Evolutionary conservation across 192 early-diverging fungal species (phyloP).

Genomic region (Gonapodya prolifera): DNA sequence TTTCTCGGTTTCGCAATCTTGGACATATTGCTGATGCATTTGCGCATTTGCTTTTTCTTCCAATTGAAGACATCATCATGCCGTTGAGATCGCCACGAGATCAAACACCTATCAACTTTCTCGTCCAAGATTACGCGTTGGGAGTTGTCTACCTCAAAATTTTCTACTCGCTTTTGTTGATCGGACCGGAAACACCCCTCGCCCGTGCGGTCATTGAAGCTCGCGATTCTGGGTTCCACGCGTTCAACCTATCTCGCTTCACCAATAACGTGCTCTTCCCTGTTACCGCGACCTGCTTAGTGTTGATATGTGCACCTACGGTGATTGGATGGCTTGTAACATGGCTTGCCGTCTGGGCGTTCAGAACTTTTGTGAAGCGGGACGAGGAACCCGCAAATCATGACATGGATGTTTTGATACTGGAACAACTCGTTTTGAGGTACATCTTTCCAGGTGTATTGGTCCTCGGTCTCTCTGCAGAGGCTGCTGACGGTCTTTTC

Average conservation of each 20-base stretch:
- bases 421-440: slow-evolving; percentile 13
- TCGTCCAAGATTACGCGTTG: slow-evolving; percentile 53
- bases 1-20: background rate
- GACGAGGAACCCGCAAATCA: background rate
- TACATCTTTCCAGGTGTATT: slow-evolving; percentile 12
- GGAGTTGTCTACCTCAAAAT: slow-evolving; percentile 62
- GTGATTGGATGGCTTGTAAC: background rate
- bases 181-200: slow-evolving; percentile 27
- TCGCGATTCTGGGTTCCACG: slow-evolving; percentile 10
- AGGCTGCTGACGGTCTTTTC: slow-evolving; percentile 13
- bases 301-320: background rate
- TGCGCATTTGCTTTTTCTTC: background rate
- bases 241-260: slow-evolving; percentile 13
- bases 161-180: slow-evolving; percentile 26
- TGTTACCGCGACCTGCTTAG: background rate
- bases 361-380: background rate
- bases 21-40: background rate
- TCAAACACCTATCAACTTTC: slow-evolving; percentile 13
- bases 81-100: slow-evolving; percentile 30
- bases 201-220: background rate
- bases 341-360: background rate
- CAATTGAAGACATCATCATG: slow-evolving; percentile 33
- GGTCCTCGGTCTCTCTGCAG: slow-evolving; percentile 7
- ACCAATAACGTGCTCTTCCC: slow-evolving; percentile 10
- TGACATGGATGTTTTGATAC: slow-evolving; percentile 11